Evolutionary conservation across 176 grass and related monocot species (phyloP).

Genomic region (Hordeum marinum): DNA sequence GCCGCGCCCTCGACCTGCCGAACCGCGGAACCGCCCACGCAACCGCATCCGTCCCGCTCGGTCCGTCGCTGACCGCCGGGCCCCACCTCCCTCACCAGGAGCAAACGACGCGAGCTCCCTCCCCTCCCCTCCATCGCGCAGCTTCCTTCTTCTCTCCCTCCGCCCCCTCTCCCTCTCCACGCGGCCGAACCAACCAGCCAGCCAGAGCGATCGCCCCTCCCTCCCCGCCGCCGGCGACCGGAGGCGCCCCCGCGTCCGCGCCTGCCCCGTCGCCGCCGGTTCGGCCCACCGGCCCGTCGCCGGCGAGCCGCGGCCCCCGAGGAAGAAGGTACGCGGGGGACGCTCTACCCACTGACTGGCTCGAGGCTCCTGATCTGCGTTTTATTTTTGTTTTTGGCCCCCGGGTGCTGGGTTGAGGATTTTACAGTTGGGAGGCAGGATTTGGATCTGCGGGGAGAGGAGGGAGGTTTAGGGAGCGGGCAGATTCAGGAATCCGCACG

Average conservation of each 20-base stretch:
- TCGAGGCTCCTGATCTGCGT: neutral
- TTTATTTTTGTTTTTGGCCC: neutral
- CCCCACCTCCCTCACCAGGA: neutral
- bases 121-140: neutral
- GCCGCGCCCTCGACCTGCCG: neutral
- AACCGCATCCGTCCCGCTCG: too few species aligned
- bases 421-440: neutral
- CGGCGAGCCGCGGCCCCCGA: too few species aligned
- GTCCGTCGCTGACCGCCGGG: neutral
- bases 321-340: neutral
- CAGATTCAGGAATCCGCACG: neutral
- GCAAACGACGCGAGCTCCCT: neutral
- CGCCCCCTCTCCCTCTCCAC: neutral
- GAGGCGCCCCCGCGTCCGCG: neutral
- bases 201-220: neutral
- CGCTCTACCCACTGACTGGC: too few species aligned
- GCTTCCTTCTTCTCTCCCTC: neutral
- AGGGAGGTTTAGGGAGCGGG: neutral
- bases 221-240: neutral
- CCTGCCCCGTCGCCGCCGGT: neutral
- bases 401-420: neutral
- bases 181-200: neutral
- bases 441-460: neutral
- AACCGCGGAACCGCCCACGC: neutral
- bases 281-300: neutral